Evolutionary conservation across 2,329 filamentous ascomycete species (phyloP).

Genomic region (Fusarium sterilihyphosum): DNA sequence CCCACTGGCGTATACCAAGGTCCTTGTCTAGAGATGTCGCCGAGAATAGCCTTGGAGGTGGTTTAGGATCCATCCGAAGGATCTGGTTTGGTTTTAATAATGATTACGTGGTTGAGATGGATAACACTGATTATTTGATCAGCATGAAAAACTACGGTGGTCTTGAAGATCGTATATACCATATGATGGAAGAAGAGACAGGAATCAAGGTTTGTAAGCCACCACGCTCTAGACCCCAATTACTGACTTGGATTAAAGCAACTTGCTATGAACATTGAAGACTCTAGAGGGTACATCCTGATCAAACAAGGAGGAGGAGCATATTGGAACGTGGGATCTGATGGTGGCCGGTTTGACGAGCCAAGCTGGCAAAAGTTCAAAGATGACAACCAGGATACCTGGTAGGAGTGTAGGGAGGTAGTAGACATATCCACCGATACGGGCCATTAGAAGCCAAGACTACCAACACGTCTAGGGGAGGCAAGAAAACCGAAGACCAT

Average conservation of each 20-base stretch:
- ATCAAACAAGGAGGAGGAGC: rapidly evolving
- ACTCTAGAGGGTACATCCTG: background rate
- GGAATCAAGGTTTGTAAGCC: background rate
- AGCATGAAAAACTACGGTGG: background rate
- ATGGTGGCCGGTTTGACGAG: background rate
- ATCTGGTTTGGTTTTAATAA: background rate
- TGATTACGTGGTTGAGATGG: background rate
- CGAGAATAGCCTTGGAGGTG: too few relatives aligned
- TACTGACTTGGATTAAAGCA: background rate
- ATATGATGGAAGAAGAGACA: rapidly evolving
- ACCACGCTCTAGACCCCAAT: background rate
- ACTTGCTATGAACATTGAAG: background rate
- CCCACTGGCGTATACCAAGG: rapidly evolving
- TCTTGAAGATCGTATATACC: rapidly evolving
- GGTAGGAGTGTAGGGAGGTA: background rate
- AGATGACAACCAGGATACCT: background rate
- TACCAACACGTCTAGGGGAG: background rate
- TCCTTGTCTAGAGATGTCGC: background rate
- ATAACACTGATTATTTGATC: too few relatives aligned
- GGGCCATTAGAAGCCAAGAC: background rate
- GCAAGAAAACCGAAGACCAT: too few relatives aligned
- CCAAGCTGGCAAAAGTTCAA: background rate
- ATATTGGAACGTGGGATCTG: background rate
- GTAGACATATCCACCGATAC: background rate
- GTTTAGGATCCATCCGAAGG: background rate